Conservation (phyloP, 306 rosid genomes). For the Glycine tomentella region DNA sequence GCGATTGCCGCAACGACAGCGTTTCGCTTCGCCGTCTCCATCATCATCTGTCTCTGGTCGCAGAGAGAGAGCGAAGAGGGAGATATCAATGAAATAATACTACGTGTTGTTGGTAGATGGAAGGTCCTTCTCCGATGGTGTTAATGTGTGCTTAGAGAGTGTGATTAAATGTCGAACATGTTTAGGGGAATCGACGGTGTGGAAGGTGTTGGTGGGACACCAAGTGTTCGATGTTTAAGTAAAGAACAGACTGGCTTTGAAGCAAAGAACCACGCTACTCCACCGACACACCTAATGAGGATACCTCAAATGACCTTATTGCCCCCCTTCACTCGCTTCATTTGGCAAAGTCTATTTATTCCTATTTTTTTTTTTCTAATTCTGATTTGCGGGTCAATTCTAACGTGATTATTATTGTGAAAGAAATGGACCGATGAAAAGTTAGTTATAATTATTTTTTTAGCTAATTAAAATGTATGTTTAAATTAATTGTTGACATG, state of each 20-base stretch:
- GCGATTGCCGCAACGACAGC: slow-evolving; percentile 4
- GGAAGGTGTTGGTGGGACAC: not conserved
- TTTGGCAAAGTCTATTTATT: slow-evolving; percentile 8
- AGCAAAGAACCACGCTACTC: slow-evolving; percentile 45
- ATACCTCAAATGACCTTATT: not conserved
- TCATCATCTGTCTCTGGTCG: not conserved
- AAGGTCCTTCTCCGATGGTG: slow-evolving; percentile 37
- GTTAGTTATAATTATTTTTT: slow-evolving; percentile 6
- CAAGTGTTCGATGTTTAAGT: slow-evolving; percentile 47
- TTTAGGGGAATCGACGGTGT: slow-evolving; percentile 11
- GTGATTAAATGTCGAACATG: slow-evolving; percentile 41
- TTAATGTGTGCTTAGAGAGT: slow-evolving; percentile 14
- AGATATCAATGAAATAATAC: not conserved
- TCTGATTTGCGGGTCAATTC: not conserved
- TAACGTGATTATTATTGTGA: not conserved
- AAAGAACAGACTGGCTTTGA: slow-evolving; percentile 57
- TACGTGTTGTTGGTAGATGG: slow-evolving; percentile 32
- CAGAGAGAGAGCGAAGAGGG: not conserved
- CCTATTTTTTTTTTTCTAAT: not conserved
- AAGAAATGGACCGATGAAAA: not conserved
- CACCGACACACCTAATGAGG: slow-evolving; percentile 52
- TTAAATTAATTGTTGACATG: too few species aligned
- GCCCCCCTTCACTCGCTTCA: slow-evolving; percentile 36
- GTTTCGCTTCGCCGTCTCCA: slow-evolving; percentile 16
- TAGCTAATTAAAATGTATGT: too few species aligned